These are phyloP conservation scores for Jaapia argillacea DNA, from an alignment of 768 basidiomycete species.

Conservation along the genomic window DNA sequence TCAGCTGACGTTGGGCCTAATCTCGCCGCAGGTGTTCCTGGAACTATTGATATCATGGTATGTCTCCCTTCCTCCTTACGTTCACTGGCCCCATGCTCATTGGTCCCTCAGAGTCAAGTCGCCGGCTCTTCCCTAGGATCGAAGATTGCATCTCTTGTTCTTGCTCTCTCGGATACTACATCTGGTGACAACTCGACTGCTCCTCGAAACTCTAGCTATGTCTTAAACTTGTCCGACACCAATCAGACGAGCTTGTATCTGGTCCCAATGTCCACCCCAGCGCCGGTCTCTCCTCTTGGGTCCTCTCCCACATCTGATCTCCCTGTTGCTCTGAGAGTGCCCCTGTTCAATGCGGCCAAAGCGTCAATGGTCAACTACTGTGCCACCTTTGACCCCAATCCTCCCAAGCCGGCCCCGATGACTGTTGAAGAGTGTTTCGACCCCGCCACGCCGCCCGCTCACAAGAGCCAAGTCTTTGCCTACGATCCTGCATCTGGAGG, in stretches of 20 bases:
- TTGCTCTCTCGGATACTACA: constrained; percentile 20
- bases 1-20: neutral
- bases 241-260: constrained; percentile 36
- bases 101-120: constrained; percentile 20
- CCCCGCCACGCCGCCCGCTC: constrained; percentile 9
- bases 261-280: constrained; percentile 14
- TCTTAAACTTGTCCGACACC: constrained; percentile 38
- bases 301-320: constrained; percentile 10
- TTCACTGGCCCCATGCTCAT: neutral
- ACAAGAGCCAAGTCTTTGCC: constrained; percentile 49
- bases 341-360: constrained; percentile 28
- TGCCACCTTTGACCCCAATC: constrained; percentile 50
- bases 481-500: constrained; percentile 38
- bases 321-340: constrained; percentile 33
- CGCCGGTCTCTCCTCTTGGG: neutral
- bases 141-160: constrained; percentile 30
- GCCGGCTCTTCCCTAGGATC: constrained; percentile 22
- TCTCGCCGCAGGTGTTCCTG: constrained; percentile 19
- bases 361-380: constrained; percentile 37
- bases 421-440: constrained; percentile 34
- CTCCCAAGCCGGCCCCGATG: constrained; percentile 36
- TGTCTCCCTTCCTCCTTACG: constrained; percentile 7
- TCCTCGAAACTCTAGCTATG: constrained; percentile 19
- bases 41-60: constrained; percentile 43
- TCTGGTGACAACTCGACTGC: constrained; percentile 5